Conservation (phyloP, 306 rosid species). For the Astragalus glycyphyllos region DNA sequence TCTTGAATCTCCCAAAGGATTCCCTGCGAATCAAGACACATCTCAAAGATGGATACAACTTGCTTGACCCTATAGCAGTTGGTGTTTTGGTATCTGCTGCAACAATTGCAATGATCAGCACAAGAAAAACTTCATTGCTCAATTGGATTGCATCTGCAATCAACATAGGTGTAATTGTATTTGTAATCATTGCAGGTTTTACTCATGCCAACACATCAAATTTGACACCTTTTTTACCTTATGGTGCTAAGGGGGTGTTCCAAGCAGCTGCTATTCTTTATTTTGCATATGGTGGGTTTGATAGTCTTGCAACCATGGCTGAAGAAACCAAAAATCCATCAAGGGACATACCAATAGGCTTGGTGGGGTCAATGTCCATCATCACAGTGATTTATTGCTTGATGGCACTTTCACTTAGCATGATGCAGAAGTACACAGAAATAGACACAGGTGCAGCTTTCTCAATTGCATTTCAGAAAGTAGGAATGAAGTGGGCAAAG, state of each 20-base stretch:
- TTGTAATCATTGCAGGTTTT: slow-evolving; percentile 63
- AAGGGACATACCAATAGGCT: slow-evolving; percentile 71
- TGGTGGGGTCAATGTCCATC: slow-evolving; percentile 77
- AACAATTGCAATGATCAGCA: slow-evolving; percentile 64
- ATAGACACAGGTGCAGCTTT: slow-evolving; percentile 67
- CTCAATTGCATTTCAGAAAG: slow-evolving; percentile 65
- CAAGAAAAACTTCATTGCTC: slow-evolving; percentile 64
- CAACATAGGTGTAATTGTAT: slow-evolving; percentile 57
- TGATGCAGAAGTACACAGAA: slow-evolving; percentile 80
- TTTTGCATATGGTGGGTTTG: slow-evolving; percentile 84
- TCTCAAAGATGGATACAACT: slow-evolving; percentile 58
- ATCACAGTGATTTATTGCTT: slow-evolving; percentile 69
- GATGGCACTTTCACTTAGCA: slow-evolving; percentile 71
- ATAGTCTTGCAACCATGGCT: slow-evolving; percentile 71
- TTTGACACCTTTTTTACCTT: slow-evolving; percentile 65
- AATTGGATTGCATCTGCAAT: slow-evolving; percentile 78
- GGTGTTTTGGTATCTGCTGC: slow-evolving; percentile 53
- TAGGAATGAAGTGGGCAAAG: slow-evolving; percentile 86
- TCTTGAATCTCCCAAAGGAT: slow-evolving; percentile 56
- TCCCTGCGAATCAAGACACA: slow-evolving; percentile 60
- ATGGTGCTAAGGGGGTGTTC: slow-evolving; percentile 64
- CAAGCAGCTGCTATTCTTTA: slow-evolving; percentile 74
- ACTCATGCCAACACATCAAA: slow-evolving; percentile 58
- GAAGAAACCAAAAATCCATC: slow-evolving; percentile 82
- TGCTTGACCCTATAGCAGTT: slow-evolving; percentile 76